Percentiles rank a stretch among this genome's conserved stretches.
These are phyloP conservation scores for Scleroderma bovista DNA, from an alignment of 768 basidiomycete species.

Conservation along the genomic window DNA sequence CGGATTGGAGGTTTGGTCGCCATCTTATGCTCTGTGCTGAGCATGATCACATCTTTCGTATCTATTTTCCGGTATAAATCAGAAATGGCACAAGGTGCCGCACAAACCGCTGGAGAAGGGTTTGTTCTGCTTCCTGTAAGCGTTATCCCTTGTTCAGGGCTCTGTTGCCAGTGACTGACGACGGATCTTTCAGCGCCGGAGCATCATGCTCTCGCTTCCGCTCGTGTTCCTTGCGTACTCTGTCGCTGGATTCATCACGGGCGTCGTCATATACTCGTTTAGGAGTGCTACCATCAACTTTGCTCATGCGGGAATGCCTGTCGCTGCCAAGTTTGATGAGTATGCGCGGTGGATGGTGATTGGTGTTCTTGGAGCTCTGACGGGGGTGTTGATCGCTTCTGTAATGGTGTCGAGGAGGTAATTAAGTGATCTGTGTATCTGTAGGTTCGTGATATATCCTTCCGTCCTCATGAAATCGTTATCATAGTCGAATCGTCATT, in stretches of 20 bases:
- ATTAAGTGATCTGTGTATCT: too few relatives aligned
- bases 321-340: conserved; percentile 46
- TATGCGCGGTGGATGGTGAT: conserved; percentile 60
- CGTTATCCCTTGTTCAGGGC: not conserved
- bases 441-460: too few relatives aligned
- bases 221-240: conserved; percentile 71
- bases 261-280: conserved; percentile 61
- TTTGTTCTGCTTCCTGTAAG: conserved; percentile 51
- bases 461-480: too few relatives aligned
- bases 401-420: conserved; percentile 26
- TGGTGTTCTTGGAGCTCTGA: conserved; percentile 58
- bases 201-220: conserved; percentile 64
- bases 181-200: conserved; percentile 33
- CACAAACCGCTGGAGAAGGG: conserved; percentile 44
- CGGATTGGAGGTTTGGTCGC: conserved; percentile 64
- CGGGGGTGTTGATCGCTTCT: conserved; percentile 54
- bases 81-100: conserved; percentile 50
- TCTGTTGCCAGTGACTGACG: not conserved
- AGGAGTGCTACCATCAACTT: conserved; percentile 41
- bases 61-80: conserved; percentile 67
- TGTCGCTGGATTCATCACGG: conserved; percentile 61
- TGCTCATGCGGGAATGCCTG: conserved; percentile 24
- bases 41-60: conserved; percentile 63
- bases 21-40: conserved; percentile 61
- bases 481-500: too few relatives aligned